Percentiles rank a stretch among this genome's conserved stretches.
Conservation (phyloP, 352 stramenopile species). For the Lagenidium sp. region DNA sequence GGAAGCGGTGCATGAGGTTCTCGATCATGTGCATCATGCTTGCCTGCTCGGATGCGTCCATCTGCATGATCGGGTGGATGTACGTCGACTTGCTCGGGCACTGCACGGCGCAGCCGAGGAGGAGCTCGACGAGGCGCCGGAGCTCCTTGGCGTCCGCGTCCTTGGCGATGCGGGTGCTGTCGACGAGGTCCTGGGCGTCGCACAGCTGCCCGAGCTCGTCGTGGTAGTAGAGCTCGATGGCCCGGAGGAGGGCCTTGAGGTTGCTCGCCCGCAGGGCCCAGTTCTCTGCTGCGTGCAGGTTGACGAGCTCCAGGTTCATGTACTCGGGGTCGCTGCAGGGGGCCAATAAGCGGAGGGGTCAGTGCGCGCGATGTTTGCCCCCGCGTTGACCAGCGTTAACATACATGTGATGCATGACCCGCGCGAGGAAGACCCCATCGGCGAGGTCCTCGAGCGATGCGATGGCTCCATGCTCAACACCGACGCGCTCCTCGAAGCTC, state of each 20-base stretch:
- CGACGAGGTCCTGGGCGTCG: slow-evolving; percentile 57
- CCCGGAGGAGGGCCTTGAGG: slow-evolving; percentile 64
- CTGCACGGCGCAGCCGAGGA: slow-evolving; percentile 74
- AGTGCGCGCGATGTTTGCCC: too few relatives aligned
- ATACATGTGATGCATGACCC: slow-evolving; percentile 84
- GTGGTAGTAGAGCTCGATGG: slow-evolving; percentile 74
- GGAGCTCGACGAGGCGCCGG: slow-evolving; percentile 55
- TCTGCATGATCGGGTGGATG: slow-evolving; percentile 80
- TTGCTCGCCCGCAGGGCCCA: slow-evolving; percentile 78
- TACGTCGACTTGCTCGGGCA: slow-evolving; percentile 74
- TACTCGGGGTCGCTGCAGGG: slow-evolving; percentile 67
- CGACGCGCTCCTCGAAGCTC: slow-evolving; percentile 58
- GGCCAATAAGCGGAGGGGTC: too few relatives aligned
- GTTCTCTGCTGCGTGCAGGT: slow-evolving; percentile 41
- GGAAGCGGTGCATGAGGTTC: slow-evolving; percentile 74
- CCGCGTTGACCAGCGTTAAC: slow-evolving; percentile 10
- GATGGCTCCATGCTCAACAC: slow-evolving; percentile 25
- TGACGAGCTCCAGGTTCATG: slow-evolving; percentile 68
- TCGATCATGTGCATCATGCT: slow-evolving; percentile 83
- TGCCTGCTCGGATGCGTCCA: slow-evolving; percentile 65
- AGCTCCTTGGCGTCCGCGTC: slow-evolving; percentile 60
- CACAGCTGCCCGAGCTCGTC: slow-evolving; percentile 75
- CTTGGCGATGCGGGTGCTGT: slow-evolving; percentile 59
- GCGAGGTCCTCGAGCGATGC: slow-evolving; percentile 44
- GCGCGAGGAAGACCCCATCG: slow-evolving; percentile 75